Evolutionary conservation across 2,329 filamentous ascomycete genomes (phyloP).

Genomic region (Exophiala alcalophila): DNA sequence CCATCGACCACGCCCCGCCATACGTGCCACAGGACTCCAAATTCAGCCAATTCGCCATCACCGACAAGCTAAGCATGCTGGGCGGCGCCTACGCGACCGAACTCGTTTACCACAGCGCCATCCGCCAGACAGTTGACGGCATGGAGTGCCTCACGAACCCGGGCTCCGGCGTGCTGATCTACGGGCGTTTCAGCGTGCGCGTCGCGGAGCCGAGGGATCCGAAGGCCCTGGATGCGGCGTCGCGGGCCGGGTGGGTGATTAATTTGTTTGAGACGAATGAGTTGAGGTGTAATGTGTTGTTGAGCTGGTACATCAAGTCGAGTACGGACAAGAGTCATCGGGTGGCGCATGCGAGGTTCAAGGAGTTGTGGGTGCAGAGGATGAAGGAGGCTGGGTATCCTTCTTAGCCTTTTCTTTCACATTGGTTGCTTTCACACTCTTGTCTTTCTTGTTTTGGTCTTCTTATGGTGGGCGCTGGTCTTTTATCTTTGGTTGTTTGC

Average conservation of each 20-base stretch:
- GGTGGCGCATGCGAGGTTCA: conserved; percentile 20
- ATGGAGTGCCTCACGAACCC: conserved; percentile 28
- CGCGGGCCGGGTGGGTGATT: conserved; percentile 12
- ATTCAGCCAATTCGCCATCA: conserved; percentile 29
- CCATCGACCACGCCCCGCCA: conserved; percentile 8
- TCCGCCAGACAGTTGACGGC: conserved; percentile 18
- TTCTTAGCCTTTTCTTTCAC: no score
- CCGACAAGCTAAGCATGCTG: conserved; percentile 25
- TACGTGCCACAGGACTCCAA: conserved; percentile 14
- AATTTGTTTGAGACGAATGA: conserved; percentile 25
- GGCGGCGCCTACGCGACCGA: conserved; percentile 22
- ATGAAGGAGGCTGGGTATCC: conserved; percentile 20
- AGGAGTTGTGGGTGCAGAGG: conserved; percentile 21
- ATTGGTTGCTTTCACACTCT: no score
- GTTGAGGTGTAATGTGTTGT: conserved; percentile 19
- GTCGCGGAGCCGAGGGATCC: conserved; percentile 6
- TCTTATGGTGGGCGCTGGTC: no score
- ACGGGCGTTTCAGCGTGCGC: conserved; percentile 20
- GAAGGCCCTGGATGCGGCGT: conserved; percentile 1
- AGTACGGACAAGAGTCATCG: conserved; percentile 25
- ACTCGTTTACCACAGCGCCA: conserved; percentile 21
- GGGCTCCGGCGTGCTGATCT: conserved; percentile 27
- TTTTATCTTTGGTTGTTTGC: no score
- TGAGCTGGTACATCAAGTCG: conserved; percentile 26
- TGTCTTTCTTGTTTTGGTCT: no score